Evolutionary conservation across 495 filamentous ascomycete species (phyloP).

Genomic region (Aspergillus funiculosus): DNA sequence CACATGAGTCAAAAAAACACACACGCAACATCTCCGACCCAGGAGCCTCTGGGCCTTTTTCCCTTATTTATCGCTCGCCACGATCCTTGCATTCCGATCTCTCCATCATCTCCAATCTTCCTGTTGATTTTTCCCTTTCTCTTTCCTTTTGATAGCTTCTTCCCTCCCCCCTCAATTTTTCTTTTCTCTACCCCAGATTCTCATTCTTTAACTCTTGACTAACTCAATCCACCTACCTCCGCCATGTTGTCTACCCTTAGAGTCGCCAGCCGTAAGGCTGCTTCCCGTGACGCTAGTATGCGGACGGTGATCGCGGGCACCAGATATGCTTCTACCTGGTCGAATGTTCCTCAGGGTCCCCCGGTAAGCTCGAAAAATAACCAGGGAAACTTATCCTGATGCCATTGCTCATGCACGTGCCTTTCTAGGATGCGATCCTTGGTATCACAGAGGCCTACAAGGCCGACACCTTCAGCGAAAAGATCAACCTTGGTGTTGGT

Average conservation of each 20-base stretch:
- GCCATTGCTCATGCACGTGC: conserved; percentile 27
- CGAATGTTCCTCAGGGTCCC: conserved; percentile 85
- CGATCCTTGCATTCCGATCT: conserved; percentile 17
- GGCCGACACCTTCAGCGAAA: conserved; percentile 81
- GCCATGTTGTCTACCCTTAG: conserved; percentile 54
- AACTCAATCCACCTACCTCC: conserved; percentile 6
- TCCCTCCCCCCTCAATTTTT: conserved; percentile 14
- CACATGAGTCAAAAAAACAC: conserved; percentile 40
- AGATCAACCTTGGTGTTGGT: conserved; percentile 89
- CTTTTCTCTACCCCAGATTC: conserved; percentile 9
- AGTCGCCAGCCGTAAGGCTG: conserved; percentile 51
- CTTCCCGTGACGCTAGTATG: conserved; percentile 40
- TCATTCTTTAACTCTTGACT: not conserved
- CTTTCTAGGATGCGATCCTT: conserved; percentile 66
- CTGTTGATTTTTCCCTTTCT: conserved; percentile 16
- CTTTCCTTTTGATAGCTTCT: conserved; percentile 15
- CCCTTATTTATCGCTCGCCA: conserved; percentile 23
- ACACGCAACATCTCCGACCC: conserved; percentile 30
- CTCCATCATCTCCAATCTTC: conserved; percentile 12
- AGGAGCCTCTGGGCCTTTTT: too few species aligned
- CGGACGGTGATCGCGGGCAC: conserved; percentile 47
- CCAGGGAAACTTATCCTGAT: conserved; percentile 5
- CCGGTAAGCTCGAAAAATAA: conserved; percentile 58
- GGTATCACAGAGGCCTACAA: conserved; percentile 99
- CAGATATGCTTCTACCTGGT: conserved; percentile 77